Evolutionary conservation across 805 yeast genomes (phyloP), one percentile per base, ranked within the genome.

Genomic region (Kuraishia capsulata): DNA sequence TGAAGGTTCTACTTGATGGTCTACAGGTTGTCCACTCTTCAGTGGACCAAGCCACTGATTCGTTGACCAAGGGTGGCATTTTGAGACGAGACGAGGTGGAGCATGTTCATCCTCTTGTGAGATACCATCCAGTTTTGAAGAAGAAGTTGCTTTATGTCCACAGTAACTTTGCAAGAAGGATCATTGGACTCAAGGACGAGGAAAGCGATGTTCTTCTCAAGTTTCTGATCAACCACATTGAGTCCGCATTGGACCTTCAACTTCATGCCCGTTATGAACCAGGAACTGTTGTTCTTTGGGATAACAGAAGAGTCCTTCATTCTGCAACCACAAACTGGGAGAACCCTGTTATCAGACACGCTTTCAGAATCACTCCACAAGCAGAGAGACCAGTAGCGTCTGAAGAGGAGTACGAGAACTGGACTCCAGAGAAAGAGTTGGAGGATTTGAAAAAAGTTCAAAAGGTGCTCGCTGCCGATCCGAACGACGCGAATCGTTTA

Each of bases 281-380:
- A 38, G 70, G 72, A 36, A 72, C 87, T 1, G 81, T 83, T 37
- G 85, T 78, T 16, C 57, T 81, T 20, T 83, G 90, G 90, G 92
- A 83, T 52, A 83, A 83, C 65, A 75, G 92, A 54, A 65, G 81
- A 51, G 71, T 77, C 8, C 59, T 72, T 20, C 92, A 83, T 56
- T 65, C 83, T 11, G 87, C 88, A 13, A 67, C 78, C 14, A 70
- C 75, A 39, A 90, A 83, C 50, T 82, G 85, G 80, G 81, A 73
- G 46, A 66, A 72, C 34, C 78, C 81, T 14, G 73, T 69, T 30
- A 66, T 75, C 19, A 73, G 92, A 57, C 90, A 82, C 47, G 84
- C 83, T 8, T 76, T 78, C 52, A 71, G 90, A 57, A 72, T 82
- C 41, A 81, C 88, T 14, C 78, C 83, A 3, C 72, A 73, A 49